Evolutionary conservation across 768 basidiomycete genomes (phyloP).

Genomic region (Fomitopsis pulvina): DNA sequence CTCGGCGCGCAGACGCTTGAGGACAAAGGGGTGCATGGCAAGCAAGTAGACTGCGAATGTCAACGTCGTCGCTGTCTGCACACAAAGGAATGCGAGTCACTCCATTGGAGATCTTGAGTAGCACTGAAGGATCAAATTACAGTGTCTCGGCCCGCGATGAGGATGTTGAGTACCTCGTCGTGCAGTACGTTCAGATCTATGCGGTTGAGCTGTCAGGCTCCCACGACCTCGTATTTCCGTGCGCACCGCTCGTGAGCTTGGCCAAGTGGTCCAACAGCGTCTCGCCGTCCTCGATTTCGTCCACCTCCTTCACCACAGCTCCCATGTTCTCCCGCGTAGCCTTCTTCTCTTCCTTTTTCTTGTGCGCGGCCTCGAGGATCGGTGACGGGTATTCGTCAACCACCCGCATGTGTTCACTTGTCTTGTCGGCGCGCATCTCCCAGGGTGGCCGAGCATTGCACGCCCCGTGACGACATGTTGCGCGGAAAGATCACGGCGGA

Average conservation of each 20-base stretch:
- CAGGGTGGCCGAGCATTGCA: slow-evolving; percentile 34
- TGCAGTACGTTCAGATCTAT: slow-evolving; percentile 24
- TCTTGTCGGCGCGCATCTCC: slow-evolving; percentile 36
- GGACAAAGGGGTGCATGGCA: slow-evolving; percentile 22
- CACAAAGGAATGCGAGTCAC: not conserved
- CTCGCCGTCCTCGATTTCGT: slow-evolving; percentile 20
- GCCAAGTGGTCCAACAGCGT: slow-evolving; percentile 36
- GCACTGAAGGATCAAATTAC: slow-evolving; percentile 4
- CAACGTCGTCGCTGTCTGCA: slow-evolving; percentile 32
- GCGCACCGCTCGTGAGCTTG: slow-evolving; percentile 31
- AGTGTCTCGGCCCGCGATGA: slow-evolving; percentile 29
- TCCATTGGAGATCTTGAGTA: not conserved
- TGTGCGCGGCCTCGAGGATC: slow-evolving; percentile 37
- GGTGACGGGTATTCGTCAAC: slow-evolving; percentile 43
- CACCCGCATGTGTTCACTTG: slow-evolving; percentile 32
- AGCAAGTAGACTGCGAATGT: slow-evolving; percentile 27
- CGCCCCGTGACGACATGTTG: slow-evolving; percentile 28
- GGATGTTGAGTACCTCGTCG: slow-evolving; percentile 29
- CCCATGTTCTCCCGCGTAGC: not conserved
- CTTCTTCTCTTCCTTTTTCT: slow-evolving; percentile 27
- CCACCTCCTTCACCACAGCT: slow-evolving; percentile 6
- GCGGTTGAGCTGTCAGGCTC: not conserved
- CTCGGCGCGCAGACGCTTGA: slow-evolving; percentile 24
- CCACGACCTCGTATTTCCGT: not conserved
- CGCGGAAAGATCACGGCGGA: slow-evolving; percentile 32